Evolutionary conservation across 129 eudicot species (phyloP), one percentile per base, ranked within the genome.

Genomic region (carrot (Daucus carota)): DNA sequence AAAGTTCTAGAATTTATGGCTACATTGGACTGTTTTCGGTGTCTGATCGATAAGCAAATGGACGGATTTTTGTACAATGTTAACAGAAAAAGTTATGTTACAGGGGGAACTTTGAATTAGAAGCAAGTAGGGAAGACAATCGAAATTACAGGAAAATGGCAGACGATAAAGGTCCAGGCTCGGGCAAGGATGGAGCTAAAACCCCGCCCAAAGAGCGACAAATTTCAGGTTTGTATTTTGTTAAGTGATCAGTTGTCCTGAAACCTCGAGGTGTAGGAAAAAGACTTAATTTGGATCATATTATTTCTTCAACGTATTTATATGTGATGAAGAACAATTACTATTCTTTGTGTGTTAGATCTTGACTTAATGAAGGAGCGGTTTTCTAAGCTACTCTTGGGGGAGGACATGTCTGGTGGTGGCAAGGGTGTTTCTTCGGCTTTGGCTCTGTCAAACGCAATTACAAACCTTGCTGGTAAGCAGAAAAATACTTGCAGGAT

Each of bases 361-460:
- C 72, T 83, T 73, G 95, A 91, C 26, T 59, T 87, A 85, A 83
- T 91, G 97, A 91, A 91, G 88, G 97, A 91, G 69, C 89, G 74
- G 68, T 91, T 87, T 79, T 90, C 92, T 60, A 91, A 91, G 86
- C 87, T 91, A 75, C 87, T 91, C 44, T 79, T 91, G 62, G 97
- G 97, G 26, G 97, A 91, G 85, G 97, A 91, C 77, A 91, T 91
- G 95, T 91, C 97, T 9, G 97, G 97, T 59, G 95, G 95, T 24
- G 97, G 97, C 2, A 91, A 91, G 79, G 97, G 97, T 75, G 97
- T 91, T 46, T 91, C 87, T 40, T 87, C 95, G 0, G 95, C 97
- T 32, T 29, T 91, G 76, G 92, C 97, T 22, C 78, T 91, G 83
- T 91, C 95, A 38, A 91, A 91, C 50, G 97, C 97, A n/a, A 87